A percentile compares a stretch with the other conserved stretches of the same genome.
Conservation (phyloP, 169 alveolate species). For the Eimeria praecox region DNA sequence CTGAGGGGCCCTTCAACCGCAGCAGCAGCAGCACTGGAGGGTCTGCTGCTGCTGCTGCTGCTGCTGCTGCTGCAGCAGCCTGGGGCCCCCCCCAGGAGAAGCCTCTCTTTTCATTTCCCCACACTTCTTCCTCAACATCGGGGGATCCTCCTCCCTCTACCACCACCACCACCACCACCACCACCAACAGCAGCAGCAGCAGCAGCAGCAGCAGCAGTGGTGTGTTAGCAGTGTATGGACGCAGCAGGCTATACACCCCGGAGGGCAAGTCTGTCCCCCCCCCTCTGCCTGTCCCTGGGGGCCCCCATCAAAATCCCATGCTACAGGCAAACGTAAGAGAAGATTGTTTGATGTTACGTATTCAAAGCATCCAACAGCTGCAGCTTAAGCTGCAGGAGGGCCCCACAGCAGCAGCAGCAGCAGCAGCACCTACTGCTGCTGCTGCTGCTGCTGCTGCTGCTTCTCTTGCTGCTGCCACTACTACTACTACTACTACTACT, state of each 20-base stretch:
- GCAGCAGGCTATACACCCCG: conserved; percentile 48
- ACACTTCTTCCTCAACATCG: neutral
- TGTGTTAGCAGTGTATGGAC: conserved; percentile 54
- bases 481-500: neutral
- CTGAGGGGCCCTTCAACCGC: conserved; percentile 1
- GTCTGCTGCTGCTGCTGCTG: too few relatives aligned
- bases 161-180: neutral
- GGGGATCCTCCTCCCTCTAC: neutral
- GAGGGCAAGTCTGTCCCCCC: conserved; percentile 75
- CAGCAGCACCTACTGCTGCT: neutral
- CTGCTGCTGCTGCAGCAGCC: too few relatives aligned
- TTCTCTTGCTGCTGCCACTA: neutral
- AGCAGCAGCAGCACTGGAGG: conserved; percentile 16
- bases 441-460: neutral
- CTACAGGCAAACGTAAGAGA: neutral
- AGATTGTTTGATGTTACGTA: neutral
- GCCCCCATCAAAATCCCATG: conserved; percentile 46
- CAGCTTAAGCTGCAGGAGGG: conserved; percentile 46
- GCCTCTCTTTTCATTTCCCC: neutral
- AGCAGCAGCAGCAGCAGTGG: neutral
- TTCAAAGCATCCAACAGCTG: conserved; percentile 59
- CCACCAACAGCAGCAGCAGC: conserved; percentile 23
- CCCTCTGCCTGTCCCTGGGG: conserved; percentile 51
- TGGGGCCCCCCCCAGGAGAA: neutral
- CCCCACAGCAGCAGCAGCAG: neutral